These are phyloP conservation scores for Magnusiomyces tetraspermus DNA, from an alignment of 1,139 yeast genomes.

Conservation along the genomic window DNA sequence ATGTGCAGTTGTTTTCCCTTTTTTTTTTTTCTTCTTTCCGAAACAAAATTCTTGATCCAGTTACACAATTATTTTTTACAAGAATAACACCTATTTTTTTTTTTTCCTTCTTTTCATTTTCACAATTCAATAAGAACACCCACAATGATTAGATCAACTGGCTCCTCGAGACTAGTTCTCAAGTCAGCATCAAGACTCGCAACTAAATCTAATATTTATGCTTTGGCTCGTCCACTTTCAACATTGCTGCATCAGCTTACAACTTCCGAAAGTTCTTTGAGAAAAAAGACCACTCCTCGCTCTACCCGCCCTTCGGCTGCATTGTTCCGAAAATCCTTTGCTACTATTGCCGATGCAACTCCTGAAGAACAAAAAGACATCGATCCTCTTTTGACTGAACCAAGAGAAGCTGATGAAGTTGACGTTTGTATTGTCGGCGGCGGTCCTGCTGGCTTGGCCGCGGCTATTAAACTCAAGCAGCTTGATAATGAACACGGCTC, in stretches of 20 bases:
- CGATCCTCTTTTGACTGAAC: slow-evolving; percentile 32
- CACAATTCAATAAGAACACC: no score
- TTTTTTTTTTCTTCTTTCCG: no score
- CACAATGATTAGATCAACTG: background rate
- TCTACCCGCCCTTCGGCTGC: background rate
- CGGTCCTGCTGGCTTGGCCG: slow-evolving; percentile 94
- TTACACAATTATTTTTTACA: no score
- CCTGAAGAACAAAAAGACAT: slow-evolving; percentile 11
- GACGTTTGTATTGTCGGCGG: slow-evolving; percentile 97
- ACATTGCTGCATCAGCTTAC: no score
- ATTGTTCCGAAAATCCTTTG: background rate
- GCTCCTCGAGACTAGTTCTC: background rate
- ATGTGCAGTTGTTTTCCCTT: no score
- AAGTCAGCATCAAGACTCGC: background rate
- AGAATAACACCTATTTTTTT: background rate
- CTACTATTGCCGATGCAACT: slow-evolving; percentile 14
- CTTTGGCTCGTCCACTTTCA: background rate
- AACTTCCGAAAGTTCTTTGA: no score
- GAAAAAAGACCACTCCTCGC: background rate
- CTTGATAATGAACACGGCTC: slow-evolving; percentile 59
- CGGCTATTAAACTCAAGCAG: slow-evolving; percentile 84
- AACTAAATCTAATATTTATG: background rate
- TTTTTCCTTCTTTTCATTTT: background rate
- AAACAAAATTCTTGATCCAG: no score
- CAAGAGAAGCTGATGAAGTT: slow-evolving; percentile 72